Conservation (phyloP, 2,329 filamentous ascomycete genomes). For the Beauveria bassiana region DNA sequence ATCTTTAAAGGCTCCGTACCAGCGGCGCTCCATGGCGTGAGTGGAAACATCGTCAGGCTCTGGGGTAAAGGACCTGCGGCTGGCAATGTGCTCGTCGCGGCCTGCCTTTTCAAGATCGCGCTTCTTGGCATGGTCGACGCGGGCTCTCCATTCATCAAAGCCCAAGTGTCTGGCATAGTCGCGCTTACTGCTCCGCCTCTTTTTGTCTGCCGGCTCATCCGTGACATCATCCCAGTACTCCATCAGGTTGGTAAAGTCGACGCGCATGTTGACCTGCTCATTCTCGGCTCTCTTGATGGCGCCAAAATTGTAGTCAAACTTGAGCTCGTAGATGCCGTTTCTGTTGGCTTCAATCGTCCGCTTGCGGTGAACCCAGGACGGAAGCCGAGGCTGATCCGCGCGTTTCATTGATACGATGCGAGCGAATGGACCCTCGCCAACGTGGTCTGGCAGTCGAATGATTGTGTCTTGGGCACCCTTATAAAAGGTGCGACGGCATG, state of each 20-base stretch:
- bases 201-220: constrained; percentile 4
- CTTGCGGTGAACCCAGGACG: constrained; percentile 5
- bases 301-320: constrained; percentile 26
- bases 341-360: background rate
- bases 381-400: constrained; percentile 6
- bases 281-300: constrained; percentile 17
- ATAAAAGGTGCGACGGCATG: constrained; percentile 15
- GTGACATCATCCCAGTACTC: constrained; percentile 24
- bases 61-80: background rate
- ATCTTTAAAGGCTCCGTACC: constrained; percentile 14
- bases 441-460: constrained; percentile 18
- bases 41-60: background rate
- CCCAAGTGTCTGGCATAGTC: background rate
- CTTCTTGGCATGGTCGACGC: background rate
- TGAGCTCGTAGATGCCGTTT: constrained; percentile 21
- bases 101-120: background rate
- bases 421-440: constrained; percentile 21
- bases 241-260: constrained; percentile 26
- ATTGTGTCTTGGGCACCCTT: constrained; percentile 20
- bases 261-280: constrained; percentile 22
- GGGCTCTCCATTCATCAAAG: background rate
- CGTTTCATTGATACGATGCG: constrained; percentile 18
- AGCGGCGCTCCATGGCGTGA: constrained; percentile 8
- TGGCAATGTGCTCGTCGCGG: background rate
- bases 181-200: background rate